Conservation (phyloP, 768 basidiomycete genomes). For the Panaeolus cyanescens region DNA sequence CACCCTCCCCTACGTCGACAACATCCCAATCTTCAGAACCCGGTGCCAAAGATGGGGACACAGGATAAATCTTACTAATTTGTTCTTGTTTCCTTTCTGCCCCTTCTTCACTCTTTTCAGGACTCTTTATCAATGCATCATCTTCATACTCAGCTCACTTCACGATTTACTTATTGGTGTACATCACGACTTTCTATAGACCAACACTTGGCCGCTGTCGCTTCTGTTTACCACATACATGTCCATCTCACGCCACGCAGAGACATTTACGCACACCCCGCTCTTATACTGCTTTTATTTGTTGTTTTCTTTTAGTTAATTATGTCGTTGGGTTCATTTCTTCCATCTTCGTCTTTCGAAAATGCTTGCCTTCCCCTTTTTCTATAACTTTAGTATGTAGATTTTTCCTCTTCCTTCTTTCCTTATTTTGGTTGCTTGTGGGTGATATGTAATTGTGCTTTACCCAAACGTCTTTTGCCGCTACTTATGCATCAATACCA, state of each 20-base stretch:
- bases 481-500: not conserved
- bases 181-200: conserved; percentile 18
- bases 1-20: conserved; percentile 16
- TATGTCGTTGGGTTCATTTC: conserved; percentile 5
- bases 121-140: not conserved
- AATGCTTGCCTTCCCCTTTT: not conserved
- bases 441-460: conserved; percentile 8
- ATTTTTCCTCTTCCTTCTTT: conserved; percentile 8
- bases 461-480: not conserved
- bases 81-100: conserved; percentile 7
- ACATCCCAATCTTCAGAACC: conserved; percentile 56
- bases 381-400: not conserved
- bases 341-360: not conserved
- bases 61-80: conserved; percentile 45
- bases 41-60: conserved; percentile 74
- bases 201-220: conserved; percentile 17
- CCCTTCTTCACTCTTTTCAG: not conserved
- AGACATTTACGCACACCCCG: not conserved
- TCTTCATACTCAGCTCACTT: not conserved
- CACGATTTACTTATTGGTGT: not conserved
- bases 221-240: not conserved
- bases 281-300: conserved; percentile 1
- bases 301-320: conserved; percentile 17
- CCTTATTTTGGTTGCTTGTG: conserved; percentile 15
- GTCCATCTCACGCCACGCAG: conserved; percentile 1